phyloP scores from a whole-genome alignment of 1,284 basidiomycete species.

The Irpex sp. region DNA sequence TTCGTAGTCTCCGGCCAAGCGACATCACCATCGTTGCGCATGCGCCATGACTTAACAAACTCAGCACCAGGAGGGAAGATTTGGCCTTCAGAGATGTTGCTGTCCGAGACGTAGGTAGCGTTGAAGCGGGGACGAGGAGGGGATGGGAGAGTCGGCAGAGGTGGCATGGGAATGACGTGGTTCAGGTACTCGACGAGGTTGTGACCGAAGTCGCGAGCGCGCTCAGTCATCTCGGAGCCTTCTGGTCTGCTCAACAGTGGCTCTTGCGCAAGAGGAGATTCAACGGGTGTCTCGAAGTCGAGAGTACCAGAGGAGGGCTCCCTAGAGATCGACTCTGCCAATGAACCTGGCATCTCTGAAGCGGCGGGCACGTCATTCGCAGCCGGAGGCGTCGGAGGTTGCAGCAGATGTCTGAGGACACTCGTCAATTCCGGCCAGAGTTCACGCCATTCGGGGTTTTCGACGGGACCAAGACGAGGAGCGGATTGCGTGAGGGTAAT shows the following conservation, averaged over 20 bases:
- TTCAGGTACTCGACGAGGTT: slow-evolving; percentile 10
- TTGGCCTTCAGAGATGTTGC: slow-evolving; percentile 74
- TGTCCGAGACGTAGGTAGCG: slow-evolving; percentile 62
- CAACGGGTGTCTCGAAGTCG: slow-evolving; percentile 15
- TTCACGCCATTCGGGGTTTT: slow-evolving; percentile 24
- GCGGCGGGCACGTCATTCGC: background rate
- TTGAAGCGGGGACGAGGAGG: background rate
- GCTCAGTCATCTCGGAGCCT: slow-evolving; percentile 10
- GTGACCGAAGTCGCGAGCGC: background rate
- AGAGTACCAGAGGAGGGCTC: background rate
- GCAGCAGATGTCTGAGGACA: slow-evolving; percentile 27
- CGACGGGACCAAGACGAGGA: slow-evolving; percentile 23
- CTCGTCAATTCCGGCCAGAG: slow-evolving; percentile 30
- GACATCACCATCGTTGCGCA: slow-evolving; percentile 58
- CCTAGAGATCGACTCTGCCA: slow-evolving; percentile 4
- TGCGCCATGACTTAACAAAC: slow-evolving; percentile 79
- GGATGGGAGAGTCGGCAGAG: background rate
- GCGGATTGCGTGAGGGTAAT: slow-evolving; percentile 9
- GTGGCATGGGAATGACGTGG: slow-evolving; percentile 2
- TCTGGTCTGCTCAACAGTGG: slow-evolving; percentile 27
- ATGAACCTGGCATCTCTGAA: background rate
- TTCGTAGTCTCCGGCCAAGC: slow-evolving; percentile 70
- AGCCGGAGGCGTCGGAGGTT: slow-evolving; percentile 17
- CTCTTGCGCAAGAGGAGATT: slow-evolving; percentile 28
- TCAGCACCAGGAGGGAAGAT: slow-evolving; percentile 79